phyloP scores from a whole-genome alignment of 2,329 filamentous ascomycete genomes.

The Cladosporium sp. region DNA sequence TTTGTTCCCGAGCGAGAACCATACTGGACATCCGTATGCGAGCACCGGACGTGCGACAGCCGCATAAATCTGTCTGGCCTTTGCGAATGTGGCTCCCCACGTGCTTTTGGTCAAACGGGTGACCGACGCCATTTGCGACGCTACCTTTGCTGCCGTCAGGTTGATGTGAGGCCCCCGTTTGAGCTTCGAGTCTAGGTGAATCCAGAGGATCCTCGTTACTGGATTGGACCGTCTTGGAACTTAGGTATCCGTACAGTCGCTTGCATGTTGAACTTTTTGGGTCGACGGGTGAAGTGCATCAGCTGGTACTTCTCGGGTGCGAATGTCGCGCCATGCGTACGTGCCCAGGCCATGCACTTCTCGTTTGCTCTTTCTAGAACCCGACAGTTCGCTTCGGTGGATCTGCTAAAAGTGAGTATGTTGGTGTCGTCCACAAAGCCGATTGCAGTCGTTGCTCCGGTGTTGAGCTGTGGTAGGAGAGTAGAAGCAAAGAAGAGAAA shows the following conservation, averaged over 20 bases:
- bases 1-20: too few relatives aligned
- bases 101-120: background rate
- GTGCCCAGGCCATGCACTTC: slow-evolving; percentile 16
- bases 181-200: background rate
- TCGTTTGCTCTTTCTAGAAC: slow-evolving; percentile 14
- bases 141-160: background rate
- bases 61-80: background rate
- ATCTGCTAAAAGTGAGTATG: slow-evolving; percentile 19
- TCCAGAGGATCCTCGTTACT: background rate
- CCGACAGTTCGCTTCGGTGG: slow-evolving; percentile 16
- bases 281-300: slow-evolving; percentile 12
- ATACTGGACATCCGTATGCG: too few relatives aligned
- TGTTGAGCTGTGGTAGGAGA: slow-evolving; percentile 27
- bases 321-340: slow-evolving; percentile 13
- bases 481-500: slow-evolving; percentile 40
- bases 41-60: too few relatives aligned
- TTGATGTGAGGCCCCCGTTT: background rate
- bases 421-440: slow-evolving; percentile 20
- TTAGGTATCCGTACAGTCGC: background rate
- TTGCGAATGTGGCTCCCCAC: background rate
- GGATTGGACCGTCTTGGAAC: background rate
- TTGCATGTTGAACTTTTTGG: slow-evolving; percentile 17
- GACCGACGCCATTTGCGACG: background rate
- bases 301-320: slow-evolving; percentile 21
- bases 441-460: background rate